Conservation (phyloP, 1,284 basidiomycete species). For the Melampsora larici-populina region DNA sequence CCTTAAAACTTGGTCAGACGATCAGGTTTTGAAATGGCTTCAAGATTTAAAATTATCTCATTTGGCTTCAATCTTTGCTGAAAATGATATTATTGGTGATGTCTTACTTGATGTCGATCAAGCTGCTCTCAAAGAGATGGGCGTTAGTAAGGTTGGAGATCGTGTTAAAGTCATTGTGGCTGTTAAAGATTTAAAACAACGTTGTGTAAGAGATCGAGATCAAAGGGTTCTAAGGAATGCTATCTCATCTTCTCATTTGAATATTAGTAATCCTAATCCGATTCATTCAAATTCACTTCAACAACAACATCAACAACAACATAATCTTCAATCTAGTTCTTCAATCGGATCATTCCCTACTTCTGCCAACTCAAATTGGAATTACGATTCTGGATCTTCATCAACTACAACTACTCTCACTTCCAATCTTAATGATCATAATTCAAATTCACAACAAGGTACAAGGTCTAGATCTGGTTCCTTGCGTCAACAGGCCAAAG, state of each 20-base stretch:
- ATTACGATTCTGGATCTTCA: constrained; percentile 54
- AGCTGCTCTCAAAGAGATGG: constrained; percentile 78
- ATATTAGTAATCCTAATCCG: constrained; percentile 15
- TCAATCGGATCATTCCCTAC: constrained; percentile 45
- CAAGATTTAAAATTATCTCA: constrained; percentile 62
- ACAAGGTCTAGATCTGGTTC: constrained; percentile 41
- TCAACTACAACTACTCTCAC: constrained; percentile 45
- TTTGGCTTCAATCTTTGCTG: constrained; percentile 68
- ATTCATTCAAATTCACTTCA: constrained; percentile 29
- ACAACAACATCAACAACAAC: constrained; percentile 43
- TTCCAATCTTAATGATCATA: constrained; percentile 61
- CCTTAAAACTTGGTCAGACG: constrained; percentile 26
- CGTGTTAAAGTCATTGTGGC: constrained; percentile 77
- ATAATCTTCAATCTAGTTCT: constrained; percentile 45
- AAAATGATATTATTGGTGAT: constrained; percentile 82
- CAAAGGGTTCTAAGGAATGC: constrained; percentile 13
- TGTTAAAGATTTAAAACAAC: constrained; percentile 70
- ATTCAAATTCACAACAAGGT: constrained; percentile 60
- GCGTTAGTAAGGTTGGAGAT: constrained; percentile 80
- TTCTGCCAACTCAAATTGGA: constrained; percentile 60
- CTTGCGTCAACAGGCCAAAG: constrained; percentile 38
- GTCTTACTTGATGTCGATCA: constrained; percentile 85
- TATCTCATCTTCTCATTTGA: constrained; percentile 44
- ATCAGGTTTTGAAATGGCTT: constrained; percentile 46
- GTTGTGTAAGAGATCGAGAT: constrained; percentile 52